phyloP scores from a whole-genome alignment of 768 basidiomycete species.

The Xerocomus potaroensis region DNA sequence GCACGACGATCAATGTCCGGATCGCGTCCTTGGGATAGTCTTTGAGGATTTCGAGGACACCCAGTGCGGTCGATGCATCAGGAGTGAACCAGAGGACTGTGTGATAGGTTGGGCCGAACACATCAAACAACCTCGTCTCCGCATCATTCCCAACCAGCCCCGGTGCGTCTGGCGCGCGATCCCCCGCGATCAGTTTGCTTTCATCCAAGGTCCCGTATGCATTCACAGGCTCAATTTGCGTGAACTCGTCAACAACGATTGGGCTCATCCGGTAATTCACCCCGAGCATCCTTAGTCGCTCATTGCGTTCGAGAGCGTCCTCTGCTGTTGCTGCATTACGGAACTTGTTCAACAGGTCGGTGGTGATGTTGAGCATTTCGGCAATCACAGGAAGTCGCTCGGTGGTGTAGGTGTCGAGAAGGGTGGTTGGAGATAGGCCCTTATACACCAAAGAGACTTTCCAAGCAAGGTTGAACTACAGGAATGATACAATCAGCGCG shows the following conservation, averaged over 20 bases:
- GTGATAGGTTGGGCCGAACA: constrained; percentile 2
- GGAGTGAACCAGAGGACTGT: constrained; percentile 28
- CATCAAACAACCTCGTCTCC: constrained; percentile 4
- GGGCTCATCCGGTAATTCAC: constrained; percentile 53
- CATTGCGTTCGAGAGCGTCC: neutral
- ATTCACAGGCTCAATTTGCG: neutral
- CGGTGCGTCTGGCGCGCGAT: constrained; percentile 16
- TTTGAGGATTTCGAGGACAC: constrained; percentile 6
- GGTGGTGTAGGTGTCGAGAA: constrained; percentile 39
- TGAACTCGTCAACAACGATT: constrained; percentile 39
- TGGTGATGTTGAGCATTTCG: constrained; percentile 41
- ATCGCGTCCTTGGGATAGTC: constrained; percentile 6
- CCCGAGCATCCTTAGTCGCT: constrained; percentile 40
- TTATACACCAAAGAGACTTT: constrained; percentile 42
- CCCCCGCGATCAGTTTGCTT: constrained; percentile 5
- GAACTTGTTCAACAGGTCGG: constrained; percentile 15
- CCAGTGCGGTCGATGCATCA: neutral
- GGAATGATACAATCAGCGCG: neutral
- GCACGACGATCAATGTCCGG: constrained; percentile 14
- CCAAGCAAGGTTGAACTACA: constrained; percentile 41
- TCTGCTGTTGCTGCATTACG: neutral
- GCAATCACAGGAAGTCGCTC: constrained; percentile 46
- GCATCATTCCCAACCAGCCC: neutral
- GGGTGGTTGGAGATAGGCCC: constrained; percentile 28
- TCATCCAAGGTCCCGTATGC: constrained; percentile 11